Percentiles rank a stretch among this genome's conserved stretches.
phyloP scores from a whole-genome alignment of 2,329 filamentous ascomycete genomes.

The Aspergillus hortae region DNA sequence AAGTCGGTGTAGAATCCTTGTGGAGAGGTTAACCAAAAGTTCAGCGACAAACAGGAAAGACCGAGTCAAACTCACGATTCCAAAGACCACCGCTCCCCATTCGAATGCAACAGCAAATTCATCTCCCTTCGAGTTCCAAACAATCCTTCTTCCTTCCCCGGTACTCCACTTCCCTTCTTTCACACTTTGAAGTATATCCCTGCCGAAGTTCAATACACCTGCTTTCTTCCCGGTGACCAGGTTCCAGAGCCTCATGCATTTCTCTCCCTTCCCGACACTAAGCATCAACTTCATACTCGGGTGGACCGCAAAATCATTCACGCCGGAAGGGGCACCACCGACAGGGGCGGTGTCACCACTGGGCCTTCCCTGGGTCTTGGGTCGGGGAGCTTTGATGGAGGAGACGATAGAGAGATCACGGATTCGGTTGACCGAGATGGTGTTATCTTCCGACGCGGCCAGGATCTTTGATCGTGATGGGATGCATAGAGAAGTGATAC shows the following conservation, averaged over 20 bases:
- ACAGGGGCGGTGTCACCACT: conserved; percentile 85
- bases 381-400: conserved; percentile 81
- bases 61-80: conserved; percentile 53
- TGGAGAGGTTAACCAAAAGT: conserved; percentile 14
- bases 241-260: conserved; percentile 93
- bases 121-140: conserved; percentile 73
- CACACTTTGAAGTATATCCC: conserved; percentile 66
- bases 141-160: conserved; percentile 78
- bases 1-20: conserved; percentile 72
- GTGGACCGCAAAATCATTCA: conserved; percentile 94
- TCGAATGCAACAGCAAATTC: conserved; percentile 91
- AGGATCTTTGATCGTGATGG: conserved; percentile 84
- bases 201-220: conserved; percentile 80
- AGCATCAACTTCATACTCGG: conserved; percentile 97
- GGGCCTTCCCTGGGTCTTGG: conserved; percentile 74
- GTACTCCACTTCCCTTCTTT: conserved; percentile 73
- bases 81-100: conserved; percentile 77
- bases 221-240: conserved; percentile 94
- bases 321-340: conserved; percentile 76
- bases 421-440: conserved; percentile 79
- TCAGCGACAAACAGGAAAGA: neutral
- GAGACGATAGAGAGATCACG: conserved; percentile 87
- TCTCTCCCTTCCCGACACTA: conserved; percentile 83
- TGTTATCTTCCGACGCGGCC: conserved; percentile 85
- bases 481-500: conserved; percentile 75